Conservation (phyloP, 1,139 yeast genomes). For the Taphrina populina region DNA sequence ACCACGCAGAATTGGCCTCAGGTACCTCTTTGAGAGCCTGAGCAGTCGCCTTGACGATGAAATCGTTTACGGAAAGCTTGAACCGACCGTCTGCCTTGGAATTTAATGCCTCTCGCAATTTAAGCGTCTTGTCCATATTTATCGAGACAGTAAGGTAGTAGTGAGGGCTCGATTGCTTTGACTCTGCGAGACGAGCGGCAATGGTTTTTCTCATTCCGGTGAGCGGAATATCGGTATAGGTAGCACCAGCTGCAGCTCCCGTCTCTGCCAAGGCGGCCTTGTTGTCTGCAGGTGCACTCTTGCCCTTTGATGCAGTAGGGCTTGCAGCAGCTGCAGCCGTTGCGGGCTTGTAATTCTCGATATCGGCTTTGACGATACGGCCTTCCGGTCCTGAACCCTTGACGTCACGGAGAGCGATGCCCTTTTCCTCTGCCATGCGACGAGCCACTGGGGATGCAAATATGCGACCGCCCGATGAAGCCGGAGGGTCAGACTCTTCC, state of each 20-base stretch:
- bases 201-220: conserved; percentile 92
- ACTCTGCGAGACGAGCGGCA: conserved; percentile 80
- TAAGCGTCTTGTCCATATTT: conserved; percentile 83
- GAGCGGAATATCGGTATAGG: conserved; percentile 80
- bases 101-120: conserved; percentile 87
- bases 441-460: conserved; percentile 95
- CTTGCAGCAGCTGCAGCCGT: conserved; percentile 50
- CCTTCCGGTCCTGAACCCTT: conserved; percentile 95
- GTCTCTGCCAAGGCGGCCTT: conserved; percentile 52
- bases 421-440: conserved; percentile 87
- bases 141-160: conserved; percentile 85
- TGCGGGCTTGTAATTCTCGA: conserved; percentile 61
- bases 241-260: conserved; percentile 56
- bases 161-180: conserved; percentile 84
- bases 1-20: conserved; percentile 90
- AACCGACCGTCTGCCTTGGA: conserved; percentile 81
- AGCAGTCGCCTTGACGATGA: conserved; percentile 90
- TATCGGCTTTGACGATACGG: conserved; percentile 86
- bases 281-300: conserved; percentile 41
- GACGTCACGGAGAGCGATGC: conserved; percentile 77
- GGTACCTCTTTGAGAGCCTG: conserved; percentile 89
- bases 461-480: conserved; percentile 57
- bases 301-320: conserved; percentile 12
- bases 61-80: conserved; percentile 90
- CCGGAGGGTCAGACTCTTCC: conserved; percentile 39